phyloP scores from a whole-genome alignment of 805 yeast genomes.

The Sugiyamaella marilandica region DNA sequence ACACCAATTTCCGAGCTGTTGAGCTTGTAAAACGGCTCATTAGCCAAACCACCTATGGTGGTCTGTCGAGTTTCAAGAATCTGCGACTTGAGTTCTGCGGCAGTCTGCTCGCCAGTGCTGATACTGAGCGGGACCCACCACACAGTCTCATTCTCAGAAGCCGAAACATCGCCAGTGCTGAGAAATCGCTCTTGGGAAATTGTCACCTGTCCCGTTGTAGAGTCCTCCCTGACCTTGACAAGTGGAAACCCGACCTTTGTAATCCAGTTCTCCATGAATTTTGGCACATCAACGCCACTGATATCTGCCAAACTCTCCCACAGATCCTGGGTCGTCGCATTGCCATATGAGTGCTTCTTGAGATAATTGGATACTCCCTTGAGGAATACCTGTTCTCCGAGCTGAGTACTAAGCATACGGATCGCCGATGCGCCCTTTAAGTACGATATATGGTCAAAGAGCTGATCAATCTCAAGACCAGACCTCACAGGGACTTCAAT shows the following conservation, averaged over 20 bases:
- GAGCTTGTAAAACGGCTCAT: slow-evolving; percentile 41
- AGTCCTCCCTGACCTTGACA: slow-evolving; percentile 57
- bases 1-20: slow-evolving; percentile 73
- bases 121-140: slow-evolving; percentile 42
- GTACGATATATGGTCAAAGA: slow-evolving; percentile 80
- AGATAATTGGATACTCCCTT: slow-evolving; percentile 76
- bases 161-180: slow-evolving; percentile 70
- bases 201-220: slow-evolving; percentile 40
- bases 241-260: slow-evolving; percentile 75
- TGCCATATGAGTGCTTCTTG: slow-evolving; percentile 70
- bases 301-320: slow-evolving; percentile 71
- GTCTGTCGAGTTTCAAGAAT: slow-evolving; percentile 26
- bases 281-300: slow-evolving; percentile 65
- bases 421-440: slow-evolving; percentile 74
- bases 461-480: slow-evolving; percentile 78
- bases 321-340: slow-evolving; percentile 69
- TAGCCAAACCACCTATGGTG: slow-evolving; percentile 16
- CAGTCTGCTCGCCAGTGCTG: slow-evolving; percentile 20
- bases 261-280: slow-evolving; percentile 78
- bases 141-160: slow-evolving; percentile 63
- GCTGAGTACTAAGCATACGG: slow-evolving; percentile 75
- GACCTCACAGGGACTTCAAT: slow-evolving; percentile 76
- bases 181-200: slow-evolving; percentile 71
- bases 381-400: slow-evolving; percentile 71
- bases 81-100: slow-evolving; percentile 22